Evolutionary conservation across 2,329 filamentous ascomycete species (phyloP), one percentile per base, ranked within the genome.

Genomic region (Boeremia lycopersici): DNA sequence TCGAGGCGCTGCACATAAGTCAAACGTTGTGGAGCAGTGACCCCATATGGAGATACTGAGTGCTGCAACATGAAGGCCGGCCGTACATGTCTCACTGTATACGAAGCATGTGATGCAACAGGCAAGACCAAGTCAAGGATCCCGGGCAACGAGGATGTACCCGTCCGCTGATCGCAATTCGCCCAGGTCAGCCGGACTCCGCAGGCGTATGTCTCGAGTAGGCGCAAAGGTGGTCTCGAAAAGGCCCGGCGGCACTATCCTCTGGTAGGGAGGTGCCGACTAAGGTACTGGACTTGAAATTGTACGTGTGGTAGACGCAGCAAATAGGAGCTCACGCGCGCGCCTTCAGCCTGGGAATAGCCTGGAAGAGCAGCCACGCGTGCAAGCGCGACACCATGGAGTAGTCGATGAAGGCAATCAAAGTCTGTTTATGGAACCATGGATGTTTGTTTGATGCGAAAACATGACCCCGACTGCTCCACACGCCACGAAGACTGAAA

Each of bases 261-360:
- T 48, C 34, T 59, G 45, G 59, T 56, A 56, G 53, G 55, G 60
- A 51, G 42, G 53, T 47, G 46, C 60, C 57, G 58, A 61, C 57
- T 19, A 28, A 28, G 31, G 50, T 26, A 33, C 57, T 60, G 67
- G 66, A 68, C 60, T 67, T 49, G 60, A 65, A 62, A 63, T 63
- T 67, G 50, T 48, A 52, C 55, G 29, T 45, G 56, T 59, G 35
- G 44, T 42, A 36, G 43, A 19, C 30, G 47, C 13, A 57, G 69
- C 70, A 69, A 72, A 72, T 70, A 45, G 61, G 59, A 64, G 59
- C 56, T 59, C 69, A 64, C 57, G 65, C 61, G 66, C 45, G 61
- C 46, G 56, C 60, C 61, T 62, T 60, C 62, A 54, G 59, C 57
- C 61, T 63, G 59, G 56, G 60, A 59, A 48, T 45, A 53, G 61